Conservation (phyloP, 768 basidiomycete genomes). For the Trametes villosa region DNA sequence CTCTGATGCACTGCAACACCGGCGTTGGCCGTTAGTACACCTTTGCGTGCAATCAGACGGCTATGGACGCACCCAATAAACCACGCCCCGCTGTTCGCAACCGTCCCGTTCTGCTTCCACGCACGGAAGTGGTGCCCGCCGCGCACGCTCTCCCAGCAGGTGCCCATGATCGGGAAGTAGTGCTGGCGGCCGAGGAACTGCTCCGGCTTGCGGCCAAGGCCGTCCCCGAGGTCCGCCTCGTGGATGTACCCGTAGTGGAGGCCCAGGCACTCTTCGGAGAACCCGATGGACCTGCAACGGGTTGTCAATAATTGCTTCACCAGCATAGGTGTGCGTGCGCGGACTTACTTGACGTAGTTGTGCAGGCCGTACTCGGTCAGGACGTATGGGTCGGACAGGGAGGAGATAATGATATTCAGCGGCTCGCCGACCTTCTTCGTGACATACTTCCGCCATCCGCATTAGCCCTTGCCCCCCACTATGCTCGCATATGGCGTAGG, state of each 20-base stretch:
- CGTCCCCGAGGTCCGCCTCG: constrained; percentile 83
- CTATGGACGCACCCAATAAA: constrained; percentile 74
- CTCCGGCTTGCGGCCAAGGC: constrained; percentile 69
- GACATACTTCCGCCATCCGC: constrained; percentile 55
- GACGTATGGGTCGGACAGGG: constrained; percentile 76
- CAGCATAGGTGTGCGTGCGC: neutral
- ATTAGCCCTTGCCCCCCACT: neutral
- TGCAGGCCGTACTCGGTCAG: constrained; percentile 76
- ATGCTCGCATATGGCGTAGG: neutral
- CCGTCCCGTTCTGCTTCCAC: constrained; percentile 85
- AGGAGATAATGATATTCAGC: constrained; percentile 82
- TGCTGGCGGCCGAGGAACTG: constrained; percentile 76
- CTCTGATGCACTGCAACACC: constrained; percentile 62
- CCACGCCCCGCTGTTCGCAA: constrained; percentile 78
- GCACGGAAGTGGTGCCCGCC: constrained; percentile 91
- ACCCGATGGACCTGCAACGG: constrained; percentile 69
- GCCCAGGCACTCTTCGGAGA: constrained; percentile 81
- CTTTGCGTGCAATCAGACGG: no score
- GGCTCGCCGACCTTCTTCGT: constrained; percentile 74
- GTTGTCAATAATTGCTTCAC: neutral
- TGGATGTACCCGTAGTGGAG: constrained; percentile 78
- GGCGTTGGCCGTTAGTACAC: neutral
- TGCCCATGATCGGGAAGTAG: constrained; percentile 79
- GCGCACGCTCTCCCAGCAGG: constrained; percentile 84
- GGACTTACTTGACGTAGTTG: constrained; percentile 63